Evolutionary conservation across 2,329 filamentous ascomycete species (phyloP), one percentile per base, ranked within the genome.

Genomic region (Fusarium duplospermum): DNA sequence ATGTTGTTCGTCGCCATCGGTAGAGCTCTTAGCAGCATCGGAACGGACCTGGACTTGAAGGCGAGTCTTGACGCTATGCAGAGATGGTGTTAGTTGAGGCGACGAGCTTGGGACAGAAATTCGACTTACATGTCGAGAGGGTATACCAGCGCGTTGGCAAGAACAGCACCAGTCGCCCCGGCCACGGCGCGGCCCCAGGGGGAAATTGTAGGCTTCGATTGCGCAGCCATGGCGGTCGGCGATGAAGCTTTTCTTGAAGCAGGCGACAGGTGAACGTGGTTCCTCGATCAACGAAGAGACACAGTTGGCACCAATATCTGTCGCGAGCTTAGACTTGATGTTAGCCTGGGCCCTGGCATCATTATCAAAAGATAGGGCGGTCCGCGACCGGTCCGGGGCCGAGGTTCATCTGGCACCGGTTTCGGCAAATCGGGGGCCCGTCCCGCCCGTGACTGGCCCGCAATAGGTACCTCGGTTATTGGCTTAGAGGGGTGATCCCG

Each of bases 101-200:
- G 31, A 6, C 6, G 31, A n/a, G 14, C 10, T 42, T 11, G 18
- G 18, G 4, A 33, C 18, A 27, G 57, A 38, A 62, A 50, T 29
- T 54, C 45, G 59, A 85, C 93, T 87, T 87, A 98, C 95, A 99
- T 95, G 84, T 99, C 96, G 70, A 99, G 88, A 56, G 96, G 96
- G 84, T 99, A 99, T 67, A 98, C 96, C 72, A 98, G 86, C 52
- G 95, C 93, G 87, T 99, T 99, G 67, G 96, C 96, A 69, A 99
- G 88, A 40, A 98, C 94, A 56, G 96, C 96, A 71, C 96, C 96
- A 22, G 94, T 94, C 62, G 96, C 94, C 79, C 96, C 96, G 72
- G 96, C 96, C 75, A 98, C 91, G 64, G 96, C 96, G 81, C 93
- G 92, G 64, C 95, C 96, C 96, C 96, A 98, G 64, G 96, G 94